phyloP scores from a whole-genome alignment of 352 stramenopile species.

The Phytopythium ostracodes region DNA sequence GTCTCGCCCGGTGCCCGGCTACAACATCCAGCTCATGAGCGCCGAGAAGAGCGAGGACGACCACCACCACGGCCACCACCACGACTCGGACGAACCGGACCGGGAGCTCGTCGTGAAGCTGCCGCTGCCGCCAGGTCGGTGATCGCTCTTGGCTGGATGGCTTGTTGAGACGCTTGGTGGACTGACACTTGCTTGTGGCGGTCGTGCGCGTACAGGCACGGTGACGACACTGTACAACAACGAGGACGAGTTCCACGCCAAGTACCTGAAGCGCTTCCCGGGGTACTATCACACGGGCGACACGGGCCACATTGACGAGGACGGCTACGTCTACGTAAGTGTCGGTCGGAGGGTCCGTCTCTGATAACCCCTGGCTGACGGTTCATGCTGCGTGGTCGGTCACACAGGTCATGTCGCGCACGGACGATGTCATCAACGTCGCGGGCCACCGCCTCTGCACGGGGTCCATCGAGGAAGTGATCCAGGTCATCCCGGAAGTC shows the following conservation, averaged over 20 bases:
- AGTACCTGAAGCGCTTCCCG: conserved; percentile 81
- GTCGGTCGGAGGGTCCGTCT: too few relatives aligned
- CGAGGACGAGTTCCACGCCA: conserved; percentile 69
- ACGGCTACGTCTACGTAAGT: conserved; percentile 86
- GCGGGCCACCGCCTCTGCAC: conserved; percentile 85
- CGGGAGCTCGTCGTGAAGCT: conserved; percentile 76
- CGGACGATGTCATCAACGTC: conserved; percentile 91
- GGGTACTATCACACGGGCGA: conserved; percentile 91
- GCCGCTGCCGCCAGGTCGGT: conserved; percentile 75
- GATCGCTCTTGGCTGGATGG: neutral
- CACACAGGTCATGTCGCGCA: conserved; percentile 82
- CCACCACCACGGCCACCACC: conserved; percentile 36
- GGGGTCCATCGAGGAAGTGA: conserved; percentile 87
- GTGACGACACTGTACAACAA: conserved; percentile 86
- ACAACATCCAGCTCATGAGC: conserved; percentile 73
- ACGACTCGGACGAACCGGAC: conserved; percentile 54
- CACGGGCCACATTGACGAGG: conserved; percentile 83
- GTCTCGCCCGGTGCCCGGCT: conserved; percentile 73
- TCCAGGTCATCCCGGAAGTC: conserved; percentile 78
- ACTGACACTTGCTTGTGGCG: conserved; percentile 2
- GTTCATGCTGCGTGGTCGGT: conserved; percentile 4
- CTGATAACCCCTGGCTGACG: neutral
- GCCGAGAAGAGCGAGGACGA: conserved; percentile 36
- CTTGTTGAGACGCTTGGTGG: neutral
- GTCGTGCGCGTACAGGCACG: conserved; percentile 23